Conservation (phyloP, 1,139 yeast species). For the Debaryomyces coudertii region DNA sequence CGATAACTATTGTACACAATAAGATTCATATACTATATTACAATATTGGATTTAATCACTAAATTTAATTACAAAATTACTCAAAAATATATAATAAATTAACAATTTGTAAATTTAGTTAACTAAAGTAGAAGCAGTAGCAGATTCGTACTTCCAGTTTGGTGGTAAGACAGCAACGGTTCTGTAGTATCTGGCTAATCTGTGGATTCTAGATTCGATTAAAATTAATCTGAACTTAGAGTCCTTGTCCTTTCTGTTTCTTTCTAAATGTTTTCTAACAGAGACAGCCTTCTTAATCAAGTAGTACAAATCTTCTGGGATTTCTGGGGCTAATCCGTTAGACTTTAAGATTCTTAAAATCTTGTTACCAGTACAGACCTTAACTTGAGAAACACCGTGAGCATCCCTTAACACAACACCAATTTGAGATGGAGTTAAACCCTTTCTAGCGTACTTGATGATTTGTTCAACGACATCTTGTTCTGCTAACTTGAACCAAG, state of each 20-base stretch:
- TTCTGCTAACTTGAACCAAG: constrained; percentile 98
- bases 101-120: constrained; percentile 56
- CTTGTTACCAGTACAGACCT: constrained; percentile 99
- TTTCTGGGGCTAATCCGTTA: constrained; percentile 99
- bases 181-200: constrained; percentile 99
- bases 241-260: constrained; percentile 99
- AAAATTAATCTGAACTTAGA: constrained; percentile 99
- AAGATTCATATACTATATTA: constrained; percentile 2
- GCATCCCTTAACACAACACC: constrained; percentile 99
- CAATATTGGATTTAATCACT: constrained; percentile 9
- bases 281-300: constrained; percentile 99
- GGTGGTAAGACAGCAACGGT: constrained; percentile 98
- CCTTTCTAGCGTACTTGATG: constrained; percentile 99
- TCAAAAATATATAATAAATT: constrained; percentile 9
- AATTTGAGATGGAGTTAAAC: constrained; percentile 98
- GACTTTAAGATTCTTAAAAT: constrained; percentile 98
- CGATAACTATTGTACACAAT: constrained; percentile 7
- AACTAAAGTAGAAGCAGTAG: constrained; percentile 99
- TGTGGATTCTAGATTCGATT: constrained; percentile 99
- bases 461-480: constrained; percentile 97
- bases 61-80: constrained; percentile 8
- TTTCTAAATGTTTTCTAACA: constrained; percentile 99
- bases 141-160: constrained; percentile 99
- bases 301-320: constrained; percentile 99
- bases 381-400: constrained; percentile 98